Evolutionary conservation across 2,329 filamentous ascomycete species (phyloP), one percentile per base, ranked within the genome.

Genomic region (Trichophyton simii): DNA sequence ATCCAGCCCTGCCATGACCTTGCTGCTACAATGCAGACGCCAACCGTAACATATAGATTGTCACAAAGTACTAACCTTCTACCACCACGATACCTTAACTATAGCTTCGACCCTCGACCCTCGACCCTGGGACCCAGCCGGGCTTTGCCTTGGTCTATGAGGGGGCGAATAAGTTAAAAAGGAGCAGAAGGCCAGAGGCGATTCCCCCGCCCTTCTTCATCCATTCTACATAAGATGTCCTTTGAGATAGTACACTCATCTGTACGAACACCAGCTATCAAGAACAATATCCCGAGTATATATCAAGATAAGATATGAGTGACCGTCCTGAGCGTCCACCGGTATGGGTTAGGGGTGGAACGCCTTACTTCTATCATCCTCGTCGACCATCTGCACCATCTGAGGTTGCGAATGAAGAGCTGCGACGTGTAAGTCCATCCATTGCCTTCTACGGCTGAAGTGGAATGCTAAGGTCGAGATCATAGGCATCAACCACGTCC

Each of bases 401-500:
- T 44, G 54, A 44, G 36, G 28, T 22, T 28, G 18, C 61, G 13
- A 28, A 52, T n/a, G 60, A 55, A 28, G 41, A 57, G 25, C 22
- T 62, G 34, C 50, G 63, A 48, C 57, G 61, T 41, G 63, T 64
- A 62, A 50, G 52, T 18, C n/a, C n/a, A 20, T 18, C 25, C 18
- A 20, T 9, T 25, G 7, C 3, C 15, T 5, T 3, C 9, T 36
- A 28, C 34, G 13, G 34, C 9, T 38, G 15, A n/a, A 61, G 61
- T 34, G 22, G 31, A 18, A 18, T 31, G 31, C 31, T 38, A 18
- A 46, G 48, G 31, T 34, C 41, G 9, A 8, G 13, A 34, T 22
- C 15, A 15, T 62, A 62, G 20, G 60, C 66, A 59, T 73, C 72
- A 41, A 64, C 63, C 18, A 65, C 54, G 61, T 66, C 66, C 41